A percentile compares a stretch with the other conserved stretches of the same genome.
Evolutionary conservation across 805 yeast genomes (phyloP).

Genomic region (Schizosaccharomyces pombe): DNA sequence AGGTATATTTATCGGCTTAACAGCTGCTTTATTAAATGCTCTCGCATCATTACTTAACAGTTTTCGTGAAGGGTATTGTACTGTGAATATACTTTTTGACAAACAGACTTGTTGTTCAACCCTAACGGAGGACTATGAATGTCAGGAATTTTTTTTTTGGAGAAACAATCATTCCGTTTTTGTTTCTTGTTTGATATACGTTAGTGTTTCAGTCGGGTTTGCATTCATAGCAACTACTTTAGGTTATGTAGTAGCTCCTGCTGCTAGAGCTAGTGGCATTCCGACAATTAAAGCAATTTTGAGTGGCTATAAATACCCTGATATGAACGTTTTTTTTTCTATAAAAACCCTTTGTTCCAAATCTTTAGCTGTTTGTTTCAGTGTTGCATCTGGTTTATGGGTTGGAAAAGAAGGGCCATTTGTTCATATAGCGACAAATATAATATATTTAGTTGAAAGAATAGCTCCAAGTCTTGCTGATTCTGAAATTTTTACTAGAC

Average conservation of each 20-base stretch:
- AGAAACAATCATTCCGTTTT: not conserved
- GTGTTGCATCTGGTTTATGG: slow-evolving; percentile 78
- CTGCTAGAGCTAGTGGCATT: slow-evolving; percentile 94
- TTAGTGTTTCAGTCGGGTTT: not conserved
- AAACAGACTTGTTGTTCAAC: not conserved
- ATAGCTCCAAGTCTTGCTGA: slow-evolving; percentile 21
- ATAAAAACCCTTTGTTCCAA: slow-evolving; percentile 52
- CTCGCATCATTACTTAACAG: not conserved
- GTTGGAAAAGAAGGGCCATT: slow-evolving; percentile 97
- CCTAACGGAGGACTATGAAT: not conserved
- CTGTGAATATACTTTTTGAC: not conserved
- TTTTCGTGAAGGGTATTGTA: not conserved
- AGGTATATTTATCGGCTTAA: not conserved
- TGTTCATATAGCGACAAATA: slow-evolving; percentile 92
- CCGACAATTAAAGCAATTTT: slow-evolving; percentile 93
- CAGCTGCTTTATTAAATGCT: not conserved
- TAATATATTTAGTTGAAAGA: slow-evolving; percentile 53
- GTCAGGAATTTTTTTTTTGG: not conserved
- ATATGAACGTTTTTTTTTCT: slow-evolving; percentile 50
- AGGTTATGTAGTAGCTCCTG: slow-evolving; percentile 35
- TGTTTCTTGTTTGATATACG: not conserved
- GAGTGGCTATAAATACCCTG: slow-evolving; percentile 42
- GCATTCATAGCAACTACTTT: not conserved
- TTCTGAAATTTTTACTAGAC: slow-evolving; percentile 20
- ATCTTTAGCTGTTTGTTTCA: slow-evolving; percentile 59